Evolutionary conservation across 140 eudicot species (phyloP).

Genomic region (Cichorium intybus): DNA sequence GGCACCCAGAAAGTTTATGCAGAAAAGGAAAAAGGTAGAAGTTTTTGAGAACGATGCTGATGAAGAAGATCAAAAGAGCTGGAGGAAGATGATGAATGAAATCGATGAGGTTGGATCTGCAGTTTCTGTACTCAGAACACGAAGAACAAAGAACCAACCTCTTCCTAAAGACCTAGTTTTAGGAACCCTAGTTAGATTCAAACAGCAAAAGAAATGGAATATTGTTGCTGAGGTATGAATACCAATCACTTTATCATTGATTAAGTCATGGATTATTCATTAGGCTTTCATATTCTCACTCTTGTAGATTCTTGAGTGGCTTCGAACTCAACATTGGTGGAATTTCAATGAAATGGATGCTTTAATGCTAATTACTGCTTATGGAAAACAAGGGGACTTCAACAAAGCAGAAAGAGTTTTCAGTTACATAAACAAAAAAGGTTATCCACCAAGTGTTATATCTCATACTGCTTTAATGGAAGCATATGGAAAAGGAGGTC

Average conservation of each 20-base stretch:
- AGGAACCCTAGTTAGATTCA: slow-evolving; percentile 86
- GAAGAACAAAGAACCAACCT: slow-evolving; percentile 59
- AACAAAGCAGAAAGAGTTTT: slow-evolving; percentile 80
- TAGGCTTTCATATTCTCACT: slow-evolving; percentile 8
- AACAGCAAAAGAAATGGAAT: slow-evolving; percentile 97
- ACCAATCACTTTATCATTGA: background rate
- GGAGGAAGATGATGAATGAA: slow-evolving; percentile 89
- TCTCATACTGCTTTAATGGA: slow-evolving; percentile 98
- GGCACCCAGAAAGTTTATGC: slow-evolving; percentile 92
- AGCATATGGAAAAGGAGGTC: slow-evolving; percentile 94
- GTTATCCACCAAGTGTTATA: slow-evolving; percentile 76
- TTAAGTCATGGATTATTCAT: background rate
- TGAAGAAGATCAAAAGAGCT: slow-evolving; percentile 83
- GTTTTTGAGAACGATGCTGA: slow-evolving; percentile 74
- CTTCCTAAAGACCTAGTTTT: slow-evolving; percentile 80
- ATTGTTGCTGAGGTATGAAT: slow-evolving; percentile 87
- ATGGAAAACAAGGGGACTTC: slow-evolving; percentile 86
- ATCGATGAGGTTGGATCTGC: slow-evolving; percentile 86
- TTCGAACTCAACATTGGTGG: slow-evolving; percentile 97
- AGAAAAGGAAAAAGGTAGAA: slow-evolving; percentile 78
- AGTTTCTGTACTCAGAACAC: slow-evolving; percentile 60
- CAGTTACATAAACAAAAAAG: slow-evolving; percentile 69
- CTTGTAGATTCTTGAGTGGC: slow-evolving; percentile 90
- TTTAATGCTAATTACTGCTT: slow-evolving; percentile 91
- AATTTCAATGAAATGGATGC: slow-evolving; percentile 87